Conservation (phyloP, 768 basidiomycete genomes). For the Kondoa malvinella region DNA sequence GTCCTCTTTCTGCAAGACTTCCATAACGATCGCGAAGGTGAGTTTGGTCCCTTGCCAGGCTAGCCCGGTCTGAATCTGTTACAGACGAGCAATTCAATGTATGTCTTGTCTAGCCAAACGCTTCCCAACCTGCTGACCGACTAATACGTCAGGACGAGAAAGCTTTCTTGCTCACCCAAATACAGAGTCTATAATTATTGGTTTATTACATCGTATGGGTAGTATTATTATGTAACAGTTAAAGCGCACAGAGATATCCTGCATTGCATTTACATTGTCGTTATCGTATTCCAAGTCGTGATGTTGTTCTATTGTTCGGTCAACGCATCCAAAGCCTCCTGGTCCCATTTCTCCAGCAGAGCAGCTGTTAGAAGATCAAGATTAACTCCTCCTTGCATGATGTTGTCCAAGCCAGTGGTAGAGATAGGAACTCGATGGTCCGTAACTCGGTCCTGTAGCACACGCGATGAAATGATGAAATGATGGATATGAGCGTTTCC, state of each 20-base stretch:
- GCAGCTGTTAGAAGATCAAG: neutral
- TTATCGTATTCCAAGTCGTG: neutral
- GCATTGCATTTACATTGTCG: too few species aligned
- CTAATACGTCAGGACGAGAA: conserved; percentile 55
- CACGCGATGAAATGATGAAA: neutral
- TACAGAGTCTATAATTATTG: conserved; percentile 54
- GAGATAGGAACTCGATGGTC: conserved; percentile 77
- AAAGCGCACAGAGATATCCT: too few species aligned
- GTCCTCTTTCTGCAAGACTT: conserved; percentile 75
- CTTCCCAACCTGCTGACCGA: neutral
- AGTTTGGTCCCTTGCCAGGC: conserved; percentile 12
- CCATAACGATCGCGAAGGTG: conserved; percentile 93
- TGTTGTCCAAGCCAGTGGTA: conserved; percentile 36
- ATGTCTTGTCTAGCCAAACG: conserved; percentile 6
- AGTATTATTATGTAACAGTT: too few species aligned
- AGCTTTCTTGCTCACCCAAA: conserved; percentile 84
- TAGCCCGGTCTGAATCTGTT: conserved; percentile 29
- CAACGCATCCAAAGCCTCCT: neutral
- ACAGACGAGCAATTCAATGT: conserved; percentile 88
- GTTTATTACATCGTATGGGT: too few species aligned
- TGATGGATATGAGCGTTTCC: neutral
- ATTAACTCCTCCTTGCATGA: conserved; percentile 34
- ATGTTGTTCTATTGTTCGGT: neutral
- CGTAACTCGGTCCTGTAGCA: conserved; percentile 62
- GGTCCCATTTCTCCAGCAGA: neutral